These are phyloP conservation scores for Letharia lupina DNA, from an alignment of 495 filamentous ascomycete genomes.

Conservation along the genomic window DNA sequence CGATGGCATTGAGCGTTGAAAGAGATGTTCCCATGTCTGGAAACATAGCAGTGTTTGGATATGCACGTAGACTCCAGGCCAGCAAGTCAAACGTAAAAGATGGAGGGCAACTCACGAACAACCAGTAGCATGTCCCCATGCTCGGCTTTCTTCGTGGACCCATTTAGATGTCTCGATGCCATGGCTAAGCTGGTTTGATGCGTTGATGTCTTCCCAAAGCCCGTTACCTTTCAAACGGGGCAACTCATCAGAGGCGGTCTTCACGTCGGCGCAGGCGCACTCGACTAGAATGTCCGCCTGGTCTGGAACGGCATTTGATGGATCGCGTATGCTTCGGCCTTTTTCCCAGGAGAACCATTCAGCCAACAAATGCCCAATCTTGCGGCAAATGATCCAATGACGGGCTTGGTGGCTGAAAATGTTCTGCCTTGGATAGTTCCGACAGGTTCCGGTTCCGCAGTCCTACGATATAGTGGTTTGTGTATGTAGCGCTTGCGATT, in stretches of 20 bases:
- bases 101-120: conserved; percentile 54
- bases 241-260: conserved; percentile 14
- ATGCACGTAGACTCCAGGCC: not conserved
- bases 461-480: not conserved
- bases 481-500: not conserved
- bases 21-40: not conserved
- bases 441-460: not conserved
- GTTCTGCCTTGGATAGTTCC: not conserved
- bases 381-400: conserved; percentile 26
- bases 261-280: conserved; percentile 17
- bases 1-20: not conserved
- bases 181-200: conserved; percentile 29
- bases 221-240: conserved; percentile 1
- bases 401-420: conserved; percentile 3
- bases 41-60: not conserved
- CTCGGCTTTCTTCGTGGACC: conserved; percentile 41
- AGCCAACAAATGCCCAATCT: conserved; percentile 6
- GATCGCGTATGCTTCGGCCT: conserved; percentile 4
- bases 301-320: conserved; percentile 7
- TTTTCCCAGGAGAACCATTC: conserved; percentile 5
- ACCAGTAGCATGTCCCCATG: conserved; percentile 66
- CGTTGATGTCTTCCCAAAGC: not conserved
- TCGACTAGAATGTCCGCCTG: conserved; percentile 14
- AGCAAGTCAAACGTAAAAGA: not conserved
- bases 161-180: conserved; percentile 35